These are phyloP conservation scores for Pleurotus eryngii DNA, from an alignment of 768 basidiomycete species.

Conservation along the genomic window DNA sequence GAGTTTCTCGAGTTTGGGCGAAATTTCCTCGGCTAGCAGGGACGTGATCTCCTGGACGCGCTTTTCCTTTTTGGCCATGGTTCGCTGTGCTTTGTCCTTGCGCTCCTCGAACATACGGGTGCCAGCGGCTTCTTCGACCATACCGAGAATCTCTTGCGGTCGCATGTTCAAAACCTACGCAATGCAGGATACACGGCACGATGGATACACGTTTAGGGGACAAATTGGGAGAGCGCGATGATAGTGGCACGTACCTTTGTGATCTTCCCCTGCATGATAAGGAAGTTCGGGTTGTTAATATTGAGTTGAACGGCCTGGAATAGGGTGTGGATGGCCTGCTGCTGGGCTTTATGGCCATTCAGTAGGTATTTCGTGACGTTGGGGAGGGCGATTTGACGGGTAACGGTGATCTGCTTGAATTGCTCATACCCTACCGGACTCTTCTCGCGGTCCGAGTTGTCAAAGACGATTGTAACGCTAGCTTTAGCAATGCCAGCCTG, in stretches of 20 bases:
- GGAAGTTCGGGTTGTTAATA: slow-evolving; percentile 99
- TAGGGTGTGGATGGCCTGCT: slow-evolving; percentile 80
- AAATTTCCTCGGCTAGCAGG: slow-evolving; percentile 85
- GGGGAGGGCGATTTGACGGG: slow-evolving; percentile 91
- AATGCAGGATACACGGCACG: not conserved
- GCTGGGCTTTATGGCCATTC: slow-evolving; percentile 91
- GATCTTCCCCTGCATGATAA: slow-evolving; percentile 99
- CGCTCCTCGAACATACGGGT: slow-evolving; percentile 99
- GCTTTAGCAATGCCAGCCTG: slow-evolving; percentile 97
- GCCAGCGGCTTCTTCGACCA: slow-evolving; percentile 98
- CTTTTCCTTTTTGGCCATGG: slow-evolving; percentile 97
- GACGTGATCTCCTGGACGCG: slow-evolving; percentile 85
- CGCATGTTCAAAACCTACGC: slow-evolving; percentile 91
- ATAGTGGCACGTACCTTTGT: slow-evolving; percentile 66
- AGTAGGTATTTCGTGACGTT: slow-evolving; percentile 93
- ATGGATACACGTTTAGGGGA: not conserved
- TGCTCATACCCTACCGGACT: slow-evolving; percentile 83
- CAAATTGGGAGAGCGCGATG: not conserved
- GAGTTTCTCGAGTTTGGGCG: slow-evolving; percentile 89
- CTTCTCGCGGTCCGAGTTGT: slow-evolving; percentile 86
- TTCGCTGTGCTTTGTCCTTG: slow-evolving; percentile 94
- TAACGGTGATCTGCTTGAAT: slow-evolving; percentile 89
- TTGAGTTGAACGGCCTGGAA: slow-evolving; percentile 98
- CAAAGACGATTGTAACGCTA: slow-evolving; percentile 97
- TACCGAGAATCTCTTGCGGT: slow-evolving; percentile 93